A percentile compares a stretch with the other conserved stretches of the same genome.
These are phyloP conservation scores for Xylaria intraflava DNA, from an alignment of 495 filamentous ascomycete species.

Conservation along the genomic window DNA sequence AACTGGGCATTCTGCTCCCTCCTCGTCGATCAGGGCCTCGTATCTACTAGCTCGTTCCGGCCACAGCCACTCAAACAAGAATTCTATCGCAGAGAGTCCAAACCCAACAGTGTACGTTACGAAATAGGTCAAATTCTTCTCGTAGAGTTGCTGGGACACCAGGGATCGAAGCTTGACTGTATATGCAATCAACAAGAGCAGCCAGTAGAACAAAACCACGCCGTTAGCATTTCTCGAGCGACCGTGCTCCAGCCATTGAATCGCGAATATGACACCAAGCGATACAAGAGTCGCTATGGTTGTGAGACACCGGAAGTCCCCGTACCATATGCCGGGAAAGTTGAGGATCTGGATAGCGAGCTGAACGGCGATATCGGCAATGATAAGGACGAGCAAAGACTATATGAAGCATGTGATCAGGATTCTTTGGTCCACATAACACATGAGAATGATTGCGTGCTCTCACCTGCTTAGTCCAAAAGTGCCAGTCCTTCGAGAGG, in stretches of 20 bases:
- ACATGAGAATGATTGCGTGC: not conserved
- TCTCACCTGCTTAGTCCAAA: conserved; percentile 83
- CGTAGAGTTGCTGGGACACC: conserved; percentile 65
- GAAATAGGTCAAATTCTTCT: conserved; percentile 65
- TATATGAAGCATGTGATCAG: conserved; percentile 25
- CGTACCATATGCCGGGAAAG: conserved; percentile 61
- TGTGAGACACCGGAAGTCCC: conserved; percentile 89
- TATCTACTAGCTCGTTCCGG: conserved; percentile 84
- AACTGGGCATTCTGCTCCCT: conserved; percentile 81
- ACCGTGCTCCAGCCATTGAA: conserved; percentile 90
- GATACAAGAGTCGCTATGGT: conserved; percentile 72
- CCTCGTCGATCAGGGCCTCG: conserved; percentile 67
- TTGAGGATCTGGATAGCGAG: conserved; percentile 69
- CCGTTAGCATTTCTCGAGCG: conserved; percentile 85
- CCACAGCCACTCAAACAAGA: conserved; percentile 81
- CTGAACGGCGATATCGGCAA: conserved; percentile 62
- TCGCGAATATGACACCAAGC: conserved; percentile 67
- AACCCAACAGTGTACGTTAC: conserved; percentile 67
- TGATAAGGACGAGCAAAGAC: conserved; percentile 63
- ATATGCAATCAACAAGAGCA: conserved; percentile 75
- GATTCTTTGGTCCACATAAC: conserved; percentile 18
- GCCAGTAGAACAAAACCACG: conserved; percentile 94
- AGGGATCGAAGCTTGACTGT: conserved; percentile 84
- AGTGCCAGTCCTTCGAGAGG: conserved; percentile 86
- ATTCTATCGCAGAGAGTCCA: conserved; percentile 66